Evolutionary conservation across 2,329 filamentous ascomycete genomes (phyloP), one percentile per base, ranked within the genome.

Genomic region (Sodiomyces alkalinus): DNA sequence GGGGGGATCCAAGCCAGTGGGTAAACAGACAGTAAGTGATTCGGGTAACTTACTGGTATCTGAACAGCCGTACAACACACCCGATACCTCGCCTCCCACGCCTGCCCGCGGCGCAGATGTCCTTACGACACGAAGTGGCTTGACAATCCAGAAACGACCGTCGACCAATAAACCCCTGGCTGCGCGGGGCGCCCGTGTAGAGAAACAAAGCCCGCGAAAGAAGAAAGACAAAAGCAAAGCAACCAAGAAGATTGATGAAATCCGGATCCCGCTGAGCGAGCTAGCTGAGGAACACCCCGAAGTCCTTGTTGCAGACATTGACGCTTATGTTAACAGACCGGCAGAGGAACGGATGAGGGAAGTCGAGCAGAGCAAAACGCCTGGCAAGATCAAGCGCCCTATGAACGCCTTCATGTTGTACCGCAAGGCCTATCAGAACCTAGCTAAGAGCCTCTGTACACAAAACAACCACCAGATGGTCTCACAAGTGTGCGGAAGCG

Each of bases 321-420:
- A 77, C 29, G 61, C 63, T 16, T 92, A 80, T 60, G 85, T 92
- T 19, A 72, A 77, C 42, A 69, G 87, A 28, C 60, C 79, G 7
- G 54, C 60, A 2, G 74, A 81, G 32, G 64, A 64, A 6, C 70
- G 87, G 32, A 62, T 60, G 27, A 55, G 60, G 30, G 85, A 93
- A 49, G 73, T 78, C 7, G 66, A 72, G 23, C 67, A 70, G 41
- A 68, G 73, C 32, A 82, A 75, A 42, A 59, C 73, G 19, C 61
- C 60, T 2, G 80, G 80, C 16, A 85, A 86, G 48, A 68, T 96
- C 40, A 83, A 87, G 43, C 68, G 90, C 17, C 86, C 90, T 3
- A 92, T 94, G 78, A 98, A 98, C 51, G 87, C 82, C 1, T 98
- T 96, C 58, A 93, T 98, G 79, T 62, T 98, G 28, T 98, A 98